Conservation (phyloP, 2,329 filamentous ascomycete genomes). For the Rugonectria rugulosa region DNA sequence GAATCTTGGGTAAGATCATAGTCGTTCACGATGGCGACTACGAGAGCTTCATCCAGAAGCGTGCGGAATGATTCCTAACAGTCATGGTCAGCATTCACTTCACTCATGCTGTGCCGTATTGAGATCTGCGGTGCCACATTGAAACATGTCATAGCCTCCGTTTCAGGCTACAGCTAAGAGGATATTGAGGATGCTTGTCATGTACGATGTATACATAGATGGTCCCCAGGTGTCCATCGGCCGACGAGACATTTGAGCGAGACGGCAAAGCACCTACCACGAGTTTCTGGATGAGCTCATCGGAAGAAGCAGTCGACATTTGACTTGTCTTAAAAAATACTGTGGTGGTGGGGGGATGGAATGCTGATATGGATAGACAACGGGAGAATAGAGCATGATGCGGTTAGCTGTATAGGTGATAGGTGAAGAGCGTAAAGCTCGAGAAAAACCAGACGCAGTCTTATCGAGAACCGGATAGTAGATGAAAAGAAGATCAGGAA, state of each 20-base stretch:
- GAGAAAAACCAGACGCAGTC: background rate
- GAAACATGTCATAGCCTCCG: background rate
- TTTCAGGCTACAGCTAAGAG: background rate
- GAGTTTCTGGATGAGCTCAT: conserved; percentile 37
- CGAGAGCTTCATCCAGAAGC: conserved; percentile 77
- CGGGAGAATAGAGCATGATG: conserved; percentile 34
- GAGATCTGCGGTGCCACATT: background rate
- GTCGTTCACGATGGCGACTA: conserved; percentile 79
- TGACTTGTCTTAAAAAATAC: conserved; percentile 15
- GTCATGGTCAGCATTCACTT: conserved; percentile 18
- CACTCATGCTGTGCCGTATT: no score
- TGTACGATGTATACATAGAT: background rate
- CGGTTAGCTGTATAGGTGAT: background rate
- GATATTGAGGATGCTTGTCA: background rate
- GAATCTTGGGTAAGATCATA: conserved; percentile 66
- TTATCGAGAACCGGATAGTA: background rate
- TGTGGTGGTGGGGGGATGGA: conserved; percentile 15
- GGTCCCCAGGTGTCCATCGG: background rate
- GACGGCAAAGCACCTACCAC: conserved; percentile 38
- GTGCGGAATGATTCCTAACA: conserved; percentile 74
- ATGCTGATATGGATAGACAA: conserved; percentile 17
- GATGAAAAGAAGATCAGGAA: background rate
- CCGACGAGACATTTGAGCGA: background rate
- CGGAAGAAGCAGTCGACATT: conserved; percentile 35
- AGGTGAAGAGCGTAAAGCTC: background rate